Evolutionary conservation across 2,329 filamentous ascomycete species (phyloP).

Genomic region (Ceratocystis cubensis): DNA sequence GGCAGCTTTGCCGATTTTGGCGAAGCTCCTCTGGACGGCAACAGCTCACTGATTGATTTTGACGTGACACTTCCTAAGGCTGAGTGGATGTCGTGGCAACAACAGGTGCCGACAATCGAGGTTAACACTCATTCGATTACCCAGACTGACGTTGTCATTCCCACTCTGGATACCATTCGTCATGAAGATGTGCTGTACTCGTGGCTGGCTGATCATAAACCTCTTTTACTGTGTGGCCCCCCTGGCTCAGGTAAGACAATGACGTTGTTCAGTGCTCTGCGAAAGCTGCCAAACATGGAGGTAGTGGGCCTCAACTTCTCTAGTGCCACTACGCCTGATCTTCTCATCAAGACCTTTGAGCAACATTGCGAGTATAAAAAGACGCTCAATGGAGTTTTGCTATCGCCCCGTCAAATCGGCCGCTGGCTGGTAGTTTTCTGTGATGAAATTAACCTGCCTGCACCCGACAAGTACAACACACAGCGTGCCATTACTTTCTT

Average conservation of each 20-base stretch:
- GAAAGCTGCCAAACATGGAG: slow-evolving; percentile 97
- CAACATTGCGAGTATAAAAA: slow-evolving; percentile 99
- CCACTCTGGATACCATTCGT: slow-evolving; percentile 89
- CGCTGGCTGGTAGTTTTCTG: slow-evolving; percentile 98
- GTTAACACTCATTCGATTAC: slow-evolving; percentile 97
- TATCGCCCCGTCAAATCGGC: slow-evolving; percentile 91
- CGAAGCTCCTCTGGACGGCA: slow-evolving; percentile 63
- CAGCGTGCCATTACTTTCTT: slow-evolving; percentile 96
- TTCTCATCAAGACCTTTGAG: slow-evolving; percentile 97
- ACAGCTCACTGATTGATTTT: slow-evolving; percentile 85
- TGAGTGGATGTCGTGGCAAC: slow-evolving; percentile 89
- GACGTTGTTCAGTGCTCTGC: slow-evolving; percentile 94
- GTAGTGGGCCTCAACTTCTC: slow-evolving; percentile 99
- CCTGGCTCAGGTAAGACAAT: slow-evolving; percentile 99
- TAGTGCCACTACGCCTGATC: slow-evolving; percentile 91
- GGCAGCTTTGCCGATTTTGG: slow-evolving; percentile 75
- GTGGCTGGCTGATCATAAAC: slow-evolving; percentile 97
- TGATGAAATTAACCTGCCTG: slow-evolving; percentile 97
- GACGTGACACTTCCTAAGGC: slow-evolving; percentile 77
- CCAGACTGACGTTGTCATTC: slow-evolving; percentile 96
- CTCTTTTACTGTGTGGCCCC: slow-evolving; percentile 86
- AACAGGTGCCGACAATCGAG: slow-evolving; percentile 84
- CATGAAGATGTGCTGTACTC: slow-evolving; percentile 99
- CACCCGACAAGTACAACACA: slow-evolving; percentile 93
- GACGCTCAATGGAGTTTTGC: slow-evolving; percentile 87